These are phyloP conservation scores for Phytophthora vignae DNA, from an alignment of 352 stramenopile genomes.

Conservation along the genomic window DNA sequence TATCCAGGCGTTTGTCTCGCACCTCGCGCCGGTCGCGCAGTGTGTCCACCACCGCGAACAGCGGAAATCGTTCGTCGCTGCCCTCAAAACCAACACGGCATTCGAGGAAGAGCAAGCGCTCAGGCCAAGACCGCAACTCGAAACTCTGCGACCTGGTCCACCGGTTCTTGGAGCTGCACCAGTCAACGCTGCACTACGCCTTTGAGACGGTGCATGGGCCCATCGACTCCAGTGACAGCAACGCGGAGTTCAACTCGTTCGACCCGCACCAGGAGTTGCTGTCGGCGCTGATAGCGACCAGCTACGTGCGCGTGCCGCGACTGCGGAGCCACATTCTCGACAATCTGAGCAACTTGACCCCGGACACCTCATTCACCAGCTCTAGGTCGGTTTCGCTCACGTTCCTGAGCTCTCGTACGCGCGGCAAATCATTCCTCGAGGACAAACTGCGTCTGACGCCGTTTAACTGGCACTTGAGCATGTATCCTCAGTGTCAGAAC, in stretches of 20 bases:
- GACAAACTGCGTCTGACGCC: slow-evolving; percentile 58
- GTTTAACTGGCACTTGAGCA: slow-evolving; percentile 63
- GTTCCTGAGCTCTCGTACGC: slow-evolving; percentile 29
- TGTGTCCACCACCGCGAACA: slow-evolving; percentile 27
- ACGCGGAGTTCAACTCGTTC: slow-evolving; percentile 34
- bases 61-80: slow-evolving; percentile 10
- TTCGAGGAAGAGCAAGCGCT: slow-evolving; percentile 22
- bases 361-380: slow-evolving; percentile 23
- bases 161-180: slow-evolving; percentile 68
- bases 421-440: slow-evolving; percentile 48
- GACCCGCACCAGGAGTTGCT: slow-evolving; percentile 52
- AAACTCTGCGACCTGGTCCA: slow-evolving; percentile 61
- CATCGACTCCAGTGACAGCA: slow-evolving; percentile 20
- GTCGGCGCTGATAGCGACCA: slow-evolving; percentile 47
- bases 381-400: slow-evolving; percentile 31
- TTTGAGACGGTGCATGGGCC: slow-evolving; percentile 43
- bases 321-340: slow-evolving; percentile 63
- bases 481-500: slow-evolving; percentile 63
- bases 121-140: slow-evolving; percentile 26
- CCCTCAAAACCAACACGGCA: slow-evolving; percentile 10
- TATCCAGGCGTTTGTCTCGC: slow-evolving; percentile 30
- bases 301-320: slow-evolving; percentile 65
- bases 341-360: slow-evolving; percentile 45
- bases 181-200: slow-evolving; percentile 64
- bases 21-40: slow-evolving; percentile 34